Conservation (phyloP, 2,329 filamentous ascomycete genomes). For the Calonectria pseudoreteaudii region DNA sequence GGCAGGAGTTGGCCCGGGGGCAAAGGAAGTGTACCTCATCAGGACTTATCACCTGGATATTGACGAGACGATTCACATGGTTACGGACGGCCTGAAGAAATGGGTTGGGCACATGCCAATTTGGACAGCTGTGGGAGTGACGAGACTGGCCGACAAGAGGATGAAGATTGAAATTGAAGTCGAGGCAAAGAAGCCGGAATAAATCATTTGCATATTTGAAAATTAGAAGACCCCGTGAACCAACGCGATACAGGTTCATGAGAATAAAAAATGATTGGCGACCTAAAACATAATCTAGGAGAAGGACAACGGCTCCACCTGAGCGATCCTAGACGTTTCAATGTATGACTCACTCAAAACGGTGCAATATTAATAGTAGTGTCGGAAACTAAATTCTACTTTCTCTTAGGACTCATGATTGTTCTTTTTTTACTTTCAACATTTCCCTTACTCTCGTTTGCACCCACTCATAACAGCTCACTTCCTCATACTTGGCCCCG, state of each 20-base stretch:
- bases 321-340: too few relatives aligned
- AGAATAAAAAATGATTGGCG: too few relatives aligned
- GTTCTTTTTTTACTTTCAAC: not conserved
- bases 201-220: not conserved
- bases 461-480: conserved; percentile 2
- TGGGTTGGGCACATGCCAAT: not conserved
- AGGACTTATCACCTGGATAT: not conserved
- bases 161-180: conserved; percentile 3
- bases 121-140: not conserved
- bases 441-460: not conserved
- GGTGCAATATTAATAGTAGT: too few relatives aligned
- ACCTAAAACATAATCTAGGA: too few relatives aligned
- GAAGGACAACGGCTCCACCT: too few relatives aligned
- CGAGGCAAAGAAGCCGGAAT: not conserved
- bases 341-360: too few relatives aligned
- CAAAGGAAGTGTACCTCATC: not conserved
- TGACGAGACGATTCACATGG: not conserved
- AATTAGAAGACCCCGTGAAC: too few relatives aligned
- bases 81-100: not conserved
- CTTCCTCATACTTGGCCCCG: not conserved
- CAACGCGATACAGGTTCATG: too few relatives aligned
- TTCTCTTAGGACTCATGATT: not conserved
- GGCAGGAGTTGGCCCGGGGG: not conserved
- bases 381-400: too few relatives aligned
- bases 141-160: not conserved